Percentiles rank a stretch among this genome's conserved stretches.
Conservation (phyloP, 805 yeast genomes). For the Huiozyma naganishii region DNA sequence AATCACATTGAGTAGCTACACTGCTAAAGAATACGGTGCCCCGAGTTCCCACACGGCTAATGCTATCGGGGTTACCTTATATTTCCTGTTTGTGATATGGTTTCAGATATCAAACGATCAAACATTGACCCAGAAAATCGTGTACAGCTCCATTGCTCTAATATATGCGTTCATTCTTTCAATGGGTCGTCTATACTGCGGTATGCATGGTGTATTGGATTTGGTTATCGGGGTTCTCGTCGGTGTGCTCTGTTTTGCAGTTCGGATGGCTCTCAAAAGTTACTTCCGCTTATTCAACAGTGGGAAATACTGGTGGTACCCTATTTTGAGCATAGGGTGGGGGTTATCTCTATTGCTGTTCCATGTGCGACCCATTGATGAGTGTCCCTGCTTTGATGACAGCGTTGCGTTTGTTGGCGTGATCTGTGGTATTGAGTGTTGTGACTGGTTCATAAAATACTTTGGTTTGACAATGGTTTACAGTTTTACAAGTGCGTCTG, state of each 20-base stretch:
- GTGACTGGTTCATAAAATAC: constrained; percentile 39
- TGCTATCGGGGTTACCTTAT: constrained; percentile 70
- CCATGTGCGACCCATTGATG: constrained; percentile 81
- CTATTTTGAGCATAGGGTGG: constrained; percentile 30
- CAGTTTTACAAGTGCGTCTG: constrained; percentile 10
- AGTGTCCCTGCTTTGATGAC: constrained; percentile 94
- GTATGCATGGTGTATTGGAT: constrained; percentile 93
- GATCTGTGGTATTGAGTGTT: constrained; percentile 60
- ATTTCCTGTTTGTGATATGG: constrained; percentile 24
- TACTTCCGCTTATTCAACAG: constrained; percentile 5
- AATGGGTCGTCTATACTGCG: constrained; percentile 82
- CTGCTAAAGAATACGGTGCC: constrained; percentile 88
- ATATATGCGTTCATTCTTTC: constrained; percentile 56
- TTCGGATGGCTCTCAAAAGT: constrained; percentile 32
- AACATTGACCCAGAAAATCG: neutral
- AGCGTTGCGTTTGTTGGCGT: constrained; percentile 90
- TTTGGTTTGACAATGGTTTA: constrained; percentile 5
- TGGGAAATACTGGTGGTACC: constrained; percentile 21
- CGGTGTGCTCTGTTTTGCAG: constrained; percentile 45
- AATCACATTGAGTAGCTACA: constrained; percentile 82
- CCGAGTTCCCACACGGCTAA: constrained; percentile 94
- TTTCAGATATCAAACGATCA: neutral
- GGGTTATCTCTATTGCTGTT: constrained; percentile 45
- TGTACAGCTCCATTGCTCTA: constrained; percentile 8
- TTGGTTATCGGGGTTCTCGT: constrained; percentile 51